phyloP scores from a whole-genome alignment of 257 asterid species.

The Capsicum chinense region DNA sequence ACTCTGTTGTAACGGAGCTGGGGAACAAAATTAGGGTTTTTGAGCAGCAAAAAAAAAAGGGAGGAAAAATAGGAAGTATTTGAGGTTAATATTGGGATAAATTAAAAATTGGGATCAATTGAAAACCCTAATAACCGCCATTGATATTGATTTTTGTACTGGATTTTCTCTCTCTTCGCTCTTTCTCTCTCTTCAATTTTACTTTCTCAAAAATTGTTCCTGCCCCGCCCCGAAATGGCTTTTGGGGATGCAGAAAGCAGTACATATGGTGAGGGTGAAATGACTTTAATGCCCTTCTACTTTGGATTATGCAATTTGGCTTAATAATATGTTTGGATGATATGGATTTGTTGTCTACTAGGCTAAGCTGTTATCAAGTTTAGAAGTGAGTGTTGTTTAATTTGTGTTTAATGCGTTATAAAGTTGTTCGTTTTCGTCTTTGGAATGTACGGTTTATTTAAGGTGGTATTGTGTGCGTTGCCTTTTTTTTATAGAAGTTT shows the following conservation, averaged over 20 bases:
- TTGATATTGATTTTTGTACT: constrained; percentile 30
- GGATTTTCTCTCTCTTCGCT: constrained; percentile 34
- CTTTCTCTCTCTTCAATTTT: background rate
- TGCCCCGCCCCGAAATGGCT: background rate
- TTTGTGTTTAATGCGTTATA: too few species aligned
- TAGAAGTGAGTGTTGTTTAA: too few species aligned
- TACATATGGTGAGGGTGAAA: too few species aligned
- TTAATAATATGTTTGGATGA: too few species aligned
- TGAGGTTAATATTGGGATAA: constrained; percentile 32
- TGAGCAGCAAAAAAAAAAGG: constrained; percentile 23
- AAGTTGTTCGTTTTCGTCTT: too few species aligned
- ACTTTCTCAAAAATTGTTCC: background rate
- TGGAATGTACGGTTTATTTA: too few species aligned
- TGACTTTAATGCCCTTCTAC: too few species aligned
- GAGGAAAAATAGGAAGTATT: constrained; percentile 17
- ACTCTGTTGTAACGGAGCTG: constrained; percentile 24
- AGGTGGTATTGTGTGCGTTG: too few species aligned
- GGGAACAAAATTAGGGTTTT: constrained; percentile 63
- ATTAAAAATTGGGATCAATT: constrained; percentile 37
- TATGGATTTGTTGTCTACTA: too few species aligned
- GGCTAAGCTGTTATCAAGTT: too few species aligned
- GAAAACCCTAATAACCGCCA: constrained; percentile 75
- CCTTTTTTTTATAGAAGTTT: too few species aligned
- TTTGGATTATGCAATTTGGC: too few species aligned
- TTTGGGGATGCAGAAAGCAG: background rate